phyloP scores from a whole-genome alignment of 1,284 basidiomycete genomes.

The Marasmius tenuissimus region DNA sequence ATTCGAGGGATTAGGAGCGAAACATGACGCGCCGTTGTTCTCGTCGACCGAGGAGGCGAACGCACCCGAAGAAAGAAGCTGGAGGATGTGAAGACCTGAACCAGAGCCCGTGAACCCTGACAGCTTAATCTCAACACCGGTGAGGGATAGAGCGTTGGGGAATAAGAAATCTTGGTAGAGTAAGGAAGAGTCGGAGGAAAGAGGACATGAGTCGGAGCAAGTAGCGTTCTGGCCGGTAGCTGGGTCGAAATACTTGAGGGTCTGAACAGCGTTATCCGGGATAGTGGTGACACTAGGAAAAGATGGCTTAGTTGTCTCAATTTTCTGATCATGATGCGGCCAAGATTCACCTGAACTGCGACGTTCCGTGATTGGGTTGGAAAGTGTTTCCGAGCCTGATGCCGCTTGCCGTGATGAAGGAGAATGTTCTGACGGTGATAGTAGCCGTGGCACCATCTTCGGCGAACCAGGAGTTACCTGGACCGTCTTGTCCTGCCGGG shows the following conservation, averaged over 20 bases:
- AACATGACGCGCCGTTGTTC: constrained; percentile 73
- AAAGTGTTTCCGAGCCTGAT: constrained; percentile 92
- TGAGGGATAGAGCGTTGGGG: constrained; percentile 58
- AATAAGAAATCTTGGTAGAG: constrained; percentile 92
- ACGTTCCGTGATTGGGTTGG: constrained; percentile 76
- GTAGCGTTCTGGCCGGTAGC: constrained; percentile 70
- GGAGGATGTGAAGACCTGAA: constrained; percentile 85
- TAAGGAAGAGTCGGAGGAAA: constrained; percentile 71
- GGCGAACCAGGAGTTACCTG: constrained; percentile 84
- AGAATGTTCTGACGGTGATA: constrained; percentile 76
- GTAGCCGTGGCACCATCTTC: constrained; percentile 68
- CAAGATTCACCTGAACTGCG: constrained; percentile 72
- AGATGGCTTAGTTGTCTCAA: constrained; percentile 4
- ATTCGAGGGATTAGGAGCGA: constrained; percentile 69
- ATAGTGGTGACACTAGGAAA: constrained; percentile 76
- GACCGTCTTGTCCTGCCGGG: constrained; percentile 77
- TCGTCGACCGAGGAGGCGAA: constrained; percentile 70
- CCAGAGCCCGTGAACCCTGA: constrained; percentile 75
- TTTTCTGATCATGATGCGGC: constrained; percentile 4
- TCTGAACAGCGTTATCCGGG: constrained; percentile 84
- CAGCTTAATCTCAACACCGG: constrained; percentile 83
- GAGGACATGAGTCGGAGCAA: constrained; percentile 71
- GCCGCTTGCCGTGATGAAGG: constrained; percentile 73
- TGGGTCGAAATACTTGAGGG: constrained; percentile 79
- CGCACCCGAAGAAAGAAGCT: constrained; percentile 89